These are phyloP conservation scores for Jaenimonas drosophilae DNA, from an alignment of 208 protist genomes.

Conservation along the genomic window DNA sequence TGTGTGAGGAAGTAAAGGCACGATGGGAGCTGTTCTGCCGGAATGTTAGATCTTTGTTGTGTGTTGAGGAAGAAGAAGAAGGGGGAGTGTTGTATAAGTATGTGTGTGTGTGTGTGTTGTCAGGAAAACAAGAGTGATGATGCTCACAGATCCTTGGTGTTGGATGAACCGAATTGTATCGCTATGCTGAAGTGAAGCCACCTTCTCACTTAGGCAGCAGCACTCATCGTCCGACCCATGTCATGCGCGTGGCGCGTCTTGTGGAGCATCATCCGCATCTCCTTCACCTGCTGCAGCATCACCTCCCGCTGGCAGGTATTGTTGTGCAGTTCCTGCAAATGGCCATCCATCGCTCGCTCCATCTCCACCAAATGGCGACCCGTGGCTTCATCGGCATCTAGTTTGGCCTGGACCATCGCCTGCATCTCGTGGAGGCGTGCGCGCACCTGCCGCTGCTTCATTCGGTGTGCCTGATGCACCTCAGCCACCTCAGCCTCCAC, in stretches of 20 bases:
- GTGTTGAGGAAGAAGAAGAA: too few species aligned
- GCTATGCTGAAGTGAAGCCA: too few species aligned
- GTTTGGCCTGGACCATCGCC: conserved; percentile 40
- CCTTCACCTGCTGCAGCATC: conserved; percentile 23
- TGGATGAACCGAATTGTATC: too few species aligned
- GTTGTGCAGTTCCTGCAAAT: conserved; percentile 20
- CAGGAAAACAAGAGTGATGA: too few species aligned
- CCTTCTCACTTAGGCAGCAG: too few species aligned
- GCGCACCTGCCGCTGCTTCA: too few species aligned
- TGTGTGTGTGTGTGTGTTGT: too few species aligned
- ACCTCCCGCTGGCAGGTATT: conserved; percentile 17
- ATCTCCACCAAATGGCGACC: conserved; percentile 40
- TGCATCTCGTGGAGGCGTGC: conserved; percentile 29
- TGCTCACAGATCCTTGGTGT: too few species aligned
- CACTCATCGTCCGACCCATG: conserved; percentile 5
- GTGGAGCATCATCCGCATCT: conserved; percentile 21
- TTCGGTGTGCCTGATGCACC: conserved; percentile 28
- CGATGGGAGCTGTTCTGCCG: too few species aligned
- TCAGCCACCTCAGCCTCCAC: conserved; percentile 11
- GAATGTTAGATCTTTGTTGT: too few species aligned
- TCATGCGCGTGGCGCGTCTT: conserved; percentile 8
- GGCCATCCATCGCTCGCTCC: conserved; percentile 21
- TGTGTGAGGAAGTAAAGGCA: too few species aligned
- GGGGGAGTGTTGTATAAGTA: too few species aligned
- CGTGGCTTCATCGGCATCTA: conserved; percentile 33